Percentiles rank a stretch among this genome's conserved stretches.
phyloP scores from a whole-genome alignment of 306 rosid species.

The Psophocarpus tetragonolobus region DNA sequence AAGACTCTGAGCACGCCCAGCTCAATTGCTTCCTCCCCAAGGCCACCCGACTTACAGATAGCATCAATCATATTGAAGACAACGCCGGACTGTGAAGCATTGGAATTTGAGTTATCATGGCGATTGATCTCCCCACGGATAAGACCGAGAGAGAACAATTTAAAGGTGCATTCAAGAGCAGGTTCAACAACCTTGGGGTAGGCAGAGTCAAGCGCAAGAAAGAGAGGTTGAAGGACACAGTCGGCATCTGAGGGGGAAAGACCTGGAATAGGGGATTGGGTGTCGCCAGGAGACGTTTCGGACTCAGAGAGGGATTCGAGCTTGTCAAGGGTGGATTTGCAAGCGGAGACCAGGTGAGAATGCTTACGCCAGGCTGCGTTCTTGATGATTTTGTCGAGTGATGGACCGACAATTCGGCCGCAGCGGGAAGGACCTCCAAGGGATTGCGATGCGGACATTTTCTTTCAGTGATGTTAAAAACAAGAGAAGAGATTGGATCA shows the following conservation, averaged over 20 bases:
- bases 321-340: constrained; percentile 88
- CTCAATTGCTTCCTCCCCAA: constrained; percentile 87
- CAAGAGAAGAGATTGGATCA: no score
- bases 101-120: constrained; percentile 32
- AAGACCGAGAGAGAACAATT: constrained; percentile 85
- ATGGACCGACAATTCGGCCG: constrained; percentile 88
- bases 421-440: constrained; percentile 89
- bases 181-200: constrained; percentile 93
- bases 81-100: constrained; percentile 30
- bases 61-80: constrained; percentile 67
- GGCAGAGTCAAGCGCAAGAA: constrained; percentile 79
- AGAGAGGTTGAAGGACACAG: constrained; percentile 68
- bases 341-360: constrained; percentile 85
- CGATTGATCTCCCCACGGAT: constrained; percentile 74
- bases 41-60: constrained; percentile 76
- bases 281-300: constrained; percentile 41
- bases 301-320: constrained; percentile 80
- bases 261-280: constrained; percentile 64
- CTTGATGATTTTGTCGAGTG: constrained; percentile 90
- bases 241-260: constrained; percentile 71
- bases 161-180: constrained; percentile 87
- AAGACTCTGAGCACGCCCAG: constrained; percentile 74
- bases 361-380: constrained; percentile 99
- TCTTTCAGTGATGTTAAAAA: constrained; percentile 2
- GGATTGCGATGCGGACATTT: constrained; percentile 90